These are phyloP conservation scores for Saccharomyces pastorianus DNA, from an alignment of 1,139 yeast genomes.

Conservation along the genomic window DNA sequence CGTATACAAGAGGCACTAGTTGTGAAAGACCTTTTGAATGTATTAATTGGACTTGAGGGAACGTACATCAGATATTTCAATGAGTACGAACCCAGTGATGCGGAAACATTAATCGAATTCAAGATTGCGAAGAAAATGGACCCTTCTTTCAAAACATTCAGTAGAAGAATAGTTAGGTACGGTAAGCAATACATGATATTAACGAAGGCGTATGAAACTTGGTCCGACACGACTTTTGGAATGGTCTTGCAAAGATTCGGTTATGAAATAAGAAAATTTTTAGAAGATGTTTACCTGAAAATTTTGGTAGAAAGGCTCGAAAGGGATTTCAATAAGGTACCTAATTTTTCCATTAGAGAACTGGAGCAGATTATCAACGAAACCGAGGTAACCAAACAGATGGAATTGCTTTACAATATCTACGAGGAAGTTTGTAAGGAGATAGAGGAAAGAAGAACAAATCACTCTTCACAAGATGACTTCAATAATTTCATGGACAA, in stretches of 20 bases:
- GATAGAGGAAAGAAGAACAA: conserved; percentile 19
- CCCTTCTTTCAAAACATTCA: conserved; percentile 63
- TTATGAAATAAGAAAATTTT: conserved; percentile 44
- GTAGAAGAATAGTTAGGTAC: conserved; percentile 49
- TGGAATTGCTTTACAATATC: conserved; percentile 21
- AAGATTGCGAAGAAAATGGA: conserved; percentile 66
- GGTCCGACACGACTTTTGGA: conserved; percentile 57
- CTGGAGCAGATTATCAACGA: conserved; percentile 36
- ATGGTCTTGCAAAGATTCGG: conserved; percentile 69
- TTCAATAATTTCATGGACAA: conserved; percentile 30
- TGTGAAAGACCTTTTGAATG: conserved; percentile 61
- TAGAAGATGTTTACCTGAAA: conserved; percentile 40
- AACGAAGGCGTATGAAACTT: conserved; percentile 47
- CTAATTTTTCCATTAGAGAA: conserved; percentile 40
- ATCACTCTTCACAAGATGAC: conserved; percentile 27
- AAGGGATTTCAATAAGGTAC: conserved; percentile 41
- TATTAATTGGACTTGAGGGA: conserved; percentile 75
- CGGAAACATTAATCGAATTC: conserved; percentile 48
- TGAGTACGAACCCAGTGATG: conserved; percentile 41
- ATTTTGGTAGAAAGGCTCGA: conserved; percentile 47
- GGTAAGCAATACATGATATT: conserved; percentile 57
- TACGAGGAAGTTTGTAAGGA: conserved; percentile 20
- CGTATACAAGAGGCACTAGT: conserved; percentile 64
- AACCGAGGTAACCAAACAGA: conserved; percentile 18
- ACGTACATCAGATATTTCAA: conserved; percentile 62